Base-by-base conservation (phyloP, 139 green algal genomes). In the Deuterostichococcus epilithicus region DNA sequence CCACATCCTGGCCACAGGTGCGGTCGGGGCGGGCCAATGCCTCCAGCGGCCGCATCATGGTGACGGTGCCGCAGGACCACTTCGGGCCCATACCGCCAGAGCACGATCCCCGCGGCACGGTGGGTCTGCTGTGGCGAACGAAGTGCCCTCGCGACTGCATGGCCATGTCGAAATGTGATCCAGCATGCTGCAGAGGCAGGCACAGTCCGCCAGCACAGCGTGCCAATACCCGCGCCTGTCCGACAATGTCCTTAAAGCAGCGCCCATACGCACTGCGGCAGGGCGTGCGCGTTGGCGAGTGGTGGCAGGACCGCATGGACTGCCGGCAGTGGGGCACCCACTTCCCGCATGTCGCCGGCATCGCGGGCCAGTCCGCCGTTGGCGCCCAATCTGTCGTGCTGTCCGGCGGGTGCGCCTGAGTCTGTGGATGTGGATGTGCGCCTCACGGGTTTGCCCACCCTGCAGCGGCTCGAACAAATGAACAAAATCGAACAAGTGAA, bases 281-380 rank as follows among this genome's bases (percentile, higher is more conserved):
- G 80, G 94, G 94, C 18, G 84, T 98, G 36, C 67, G 80, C 35
- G 95, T 98, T 38, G 94, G 95, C 1, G 90, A 96, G 66, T 91
- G 73, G 69, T 98, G 92, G 92, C 88, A 90, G 78, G 93, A 97
- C 82, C 85, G 95, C 8, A 88, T 98, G 75, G 87, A 96, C 81
- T 98, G 95, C 91, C 85, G 95, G 60, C 94, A 98, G 86, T 98
- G 90, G 91, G 93, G 94, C 38, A 91, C 91, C 0, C 95, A 98
- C 89, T 93, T 97, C 74, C 95, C 95, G 0, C 95, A 98, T 75
- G 95, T 98, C 33, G 95, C 95, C 13, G 95, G 95, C 73, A 98
- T 98, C 77, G 95, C 95, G 20, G 95, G 95, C 1, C 94, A 97
- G 84, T 88, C 82, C 73, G 79, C 81, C 63, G 73, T 88, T 3